Percentiles rank a stretch among this genome's conserved stretches.
phyloP scores from a whole-genome alignment of 441 rosid genomes.

The Gossypium aridum region DNA sequence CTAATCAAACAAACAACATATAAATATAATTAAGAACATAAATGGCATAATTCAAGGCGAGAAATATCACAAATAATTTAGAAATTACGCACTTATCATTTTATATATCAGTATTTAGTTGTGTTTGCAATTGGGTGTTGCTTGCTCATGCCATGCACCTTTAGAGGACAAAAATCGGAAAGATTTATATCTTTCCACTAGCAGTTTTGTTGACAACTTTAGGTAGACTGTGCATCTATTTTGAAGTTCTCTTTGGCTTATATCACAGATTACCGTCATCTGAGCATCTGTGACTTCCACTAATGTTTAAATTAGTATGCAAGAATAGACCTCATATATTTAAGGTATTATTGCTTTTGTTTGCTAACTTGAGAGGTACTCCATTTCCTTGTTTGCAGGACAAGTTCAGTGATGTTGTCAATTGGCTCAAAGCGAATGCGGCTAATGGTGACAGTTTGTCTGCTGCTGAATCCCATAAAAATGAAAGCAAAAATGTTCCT shows the following conservation, averaged over 20 bases:
- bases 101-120: neutral
- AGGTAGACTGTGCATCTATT: neutral
- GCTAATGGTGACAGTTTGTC: conserved; percentile 36
- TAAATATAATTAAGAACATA: no score
- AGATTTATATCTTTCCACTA: neutral
- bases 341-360: neutral
- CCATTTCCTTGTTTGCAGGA: conserved; percentile 39
- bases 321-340: neutral
- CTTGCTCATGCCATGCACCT: neutral
- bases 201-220: neutral
- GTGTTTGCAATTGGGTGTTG: neutral
- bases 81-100: no score
- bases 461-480: conserved; percentile 29
- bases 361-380: neutral
- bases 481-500: conserved; percentile 39
- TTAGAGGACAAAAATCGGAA: neutral
- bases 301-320: neutral
- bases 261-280: neutral
- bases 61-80: no score
- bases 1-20: no score
- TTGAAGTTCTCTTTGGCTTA: neutral
- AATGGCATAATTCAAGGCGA: no score
- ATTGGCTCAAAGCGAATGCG: conserved; percentile 74
- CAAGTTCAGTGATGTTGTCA: conserved; percentile 82
- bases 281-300: neutral